Base-by-base conservation (phyloP, 2,329 filamentous ascomycete genomes). In the Clonostachys byssicola region DNA sequence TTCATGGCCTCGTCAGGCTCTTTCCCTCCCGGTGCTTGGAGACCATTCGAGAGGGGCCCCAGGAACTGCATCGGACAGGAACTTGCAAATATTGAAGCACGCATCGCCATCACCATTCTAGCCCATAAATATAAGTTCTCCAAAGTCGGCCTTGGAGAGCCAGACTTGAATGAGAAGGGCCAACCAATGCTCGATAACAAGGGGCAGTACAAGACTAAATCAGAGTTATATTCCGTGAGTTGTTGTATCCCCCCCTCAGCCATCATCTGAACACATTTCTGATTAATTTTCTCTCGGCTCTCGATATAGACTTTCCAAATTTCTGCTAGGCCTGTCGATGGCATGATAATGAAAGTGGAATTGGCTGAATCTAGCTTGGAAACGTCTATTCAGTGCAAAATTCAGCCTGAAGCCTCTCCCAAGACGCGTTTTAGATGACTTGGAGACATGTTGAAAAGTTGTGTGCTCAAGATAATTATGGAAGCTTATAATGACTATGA, bases 51-150 rank as follows among this genome's bases (percentile, higher is more conserved):
- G 48, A 65, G 68, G 44, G 74, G 74, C 1, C 65, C 67, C 6
- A 54, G 75, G 12, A 74, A 70, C 34, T 79, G 75, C 51, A 67
- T 79, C 17, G 75, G 75, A 2, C 71, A 77, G 53, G 69, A 73
- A 49, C 59, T 79, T 34, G 75, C 72, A 2, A 70, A 73, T 62
- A 63, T 74, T 18, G 75, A 78, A 56, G 57, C 42, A 20, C 40
- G 40, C 20, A 20, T 20, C 40, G 20, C 20, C 40, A 20, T 42
- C 40, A 20, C 52, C 33, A 46, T 42, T 14, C 46, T 48, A 1
- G 50, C 50, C 12, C 42, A 47, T 17, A 46, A 40, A 10, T 54
- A 51, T 39, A 46, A 44, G 12, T 54, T 54, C 16, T 43, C 46
- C 12, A 54, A 54, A 46, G 51, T 54, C 8, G 51, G 51, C 1